Evolutionary conservation across 805 yeast species (phyloP).

Genomic region (Barnettozyma salicaria): DNA sequence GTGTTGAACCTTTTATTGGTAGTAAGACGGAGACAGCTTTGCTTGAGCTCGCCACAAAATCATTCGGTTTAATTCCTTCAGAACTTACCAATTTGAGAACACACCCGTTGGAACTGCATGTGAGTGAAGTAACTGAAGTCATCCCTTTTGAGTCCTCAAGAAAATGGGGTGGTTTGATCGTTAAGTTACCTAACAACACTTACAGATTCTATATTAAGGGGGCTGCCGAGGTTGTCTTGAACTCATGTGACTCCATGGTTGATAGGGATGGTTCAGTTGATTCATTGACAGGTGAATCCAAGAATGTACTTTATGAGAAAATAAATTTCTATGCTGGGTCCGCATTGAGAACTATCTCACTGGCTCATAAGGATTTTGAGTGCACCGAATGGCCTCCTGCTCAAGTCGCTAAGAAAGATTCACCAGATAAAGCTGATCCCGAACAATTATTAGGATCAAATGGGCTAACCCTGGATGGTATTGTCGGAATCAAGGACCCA

Average conservation of each 20-base stretch:
- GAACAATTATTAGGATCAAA: conserved; percentile 34
- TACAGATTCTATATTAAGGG: conserved; percentile 78
- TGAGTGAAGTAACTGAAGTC: conserved; percentile 46
- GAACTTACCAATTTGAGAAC: conserved; percentile 43
- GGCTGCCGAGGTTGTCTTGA: conserved; percentile 84
- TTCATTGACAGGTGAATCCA: conserved; percentile 25
- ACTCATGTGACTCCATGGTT: conserved; percentile 43
- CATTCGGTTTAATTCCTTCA: conserved; percentile 41
- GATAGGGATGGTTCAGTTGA: conserved; percentile 28
- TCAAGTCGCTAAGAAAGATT: conserved; percentile 30
- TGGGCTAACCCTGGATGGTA: conserved; percentile 54
- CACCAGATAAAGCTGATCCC: conserved; percentile 38
- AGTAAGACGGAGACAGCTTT: conserved; percentile 94
- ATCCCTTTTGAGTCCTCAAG: conserved; percentile 90
- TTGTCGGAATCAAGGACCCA: conserved; percentile 95
- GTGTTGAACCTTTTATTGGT: conserved; percentile 66
- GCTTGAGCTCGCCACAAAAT: conserved; percentile 56
- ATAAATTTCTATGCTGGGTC: conserved; percentile 61
- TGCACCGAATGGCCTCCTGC: conserved; percentile 62
- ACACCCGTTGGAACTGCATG: conserved; percentile 26
- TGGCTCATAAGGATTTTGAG: conserved; percentile 70
- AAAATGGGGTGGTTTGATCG: conserved; percentile 86
- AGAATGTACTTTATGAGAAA: conserved; percentile 31
- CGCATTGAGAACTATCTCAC: conserved; percentile 84
- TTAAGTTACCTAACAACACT: conserved; percentile 36